Conservation (phyloP, 1,139 yeast genomes). For the Ogataea hybrid region DNA sequence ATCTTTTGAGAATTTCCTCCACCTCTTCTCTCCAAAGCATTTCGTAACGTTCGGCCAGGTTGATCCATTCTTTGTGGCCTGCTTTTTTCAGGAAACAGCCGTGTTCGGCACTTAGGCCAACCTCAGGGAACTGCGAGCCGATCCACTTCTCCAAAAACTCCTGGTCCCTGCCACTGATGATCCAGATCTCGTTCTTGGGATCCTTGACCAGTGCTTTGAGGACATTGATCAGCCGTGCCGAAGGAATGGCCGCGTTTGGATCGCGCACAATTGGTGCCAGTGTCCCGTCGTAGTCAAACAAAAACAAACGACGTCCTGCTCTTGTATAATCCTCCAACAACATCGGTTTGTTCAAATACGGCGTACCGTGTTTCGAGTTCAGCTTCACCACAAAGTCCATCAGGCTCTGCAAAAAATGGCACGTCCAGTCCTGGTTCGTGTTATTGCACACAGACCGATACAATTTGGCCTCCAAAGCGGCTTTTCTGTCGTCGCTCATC, state of each 20-base stretch:
- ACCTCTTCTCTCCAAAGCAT: conserved; percentile 94
- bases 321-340: conserved; percentile 56
- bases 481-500: too few relatives aligned
- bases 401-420: conserved; percentile 55
- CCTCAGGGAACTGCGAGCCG: conserved; percentile 46
- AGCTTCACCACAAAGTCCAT: conserved; percentile 34
- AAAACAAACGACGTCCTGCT: conserved; percentile 69
- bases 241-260: conserved; percentile 98
- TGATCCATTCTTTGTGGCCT: conserved; percentile 67
- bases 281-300: conserved; percentile 97
- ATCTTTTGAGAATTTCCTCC: conserved; percentile 65
- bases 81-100: conserved; percentile 90
- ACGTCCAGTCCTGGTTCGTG: conserved; percentile 85
- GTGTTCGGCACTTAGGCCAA: conserved; percentile 94
- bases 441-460: too few relatives aligned
- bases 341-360: conserved; percentile 75
- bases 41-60: conserved; percentile 77
- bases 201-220: conserved; percentile 65
- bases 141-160: conserved; percentile 81
- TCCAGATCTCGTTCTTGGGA: conserved; percentile 87
- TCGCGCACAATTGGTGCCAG: conserved; percentile 93
- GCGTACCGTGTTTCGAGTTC: conserved; percentile 62
- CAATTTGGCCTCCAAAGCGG: too few relatives aligned
- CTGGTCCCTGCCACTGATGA: conserved; percentile 95
- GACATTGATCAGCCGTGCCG: conserved; percentile 62